Conservation (phyloP, 768 basidiomycete species). For the Lactarius hengduanensis region DNA sequence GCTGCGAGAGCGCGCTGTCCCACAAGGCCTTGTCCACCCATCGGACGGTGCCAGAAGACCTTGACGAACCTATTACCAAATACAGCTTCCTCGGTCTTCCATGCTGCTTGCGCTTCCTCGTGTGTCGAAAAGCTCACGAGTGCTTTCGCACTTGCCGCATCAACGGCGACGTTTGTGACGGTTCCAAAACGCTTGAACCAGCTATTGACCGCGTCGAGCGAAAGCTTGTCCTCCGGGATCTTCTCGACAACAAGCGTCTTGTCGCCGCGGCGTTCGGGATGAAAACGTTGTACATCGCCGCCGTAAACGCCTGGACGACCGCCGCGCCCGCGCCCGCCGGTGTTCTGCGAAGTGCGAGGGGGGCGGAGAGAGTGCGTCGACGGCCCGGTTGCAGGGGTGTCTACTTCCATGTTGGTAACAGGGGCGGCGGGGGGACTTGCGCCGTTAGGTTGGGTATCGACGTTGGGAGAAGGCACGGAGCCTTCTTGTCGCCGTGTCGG, state of each 20-base stretch:
- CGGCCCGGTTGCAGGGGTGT: conserved; percentile 40
- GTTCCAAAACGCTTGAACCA: conserved; percentile 94
- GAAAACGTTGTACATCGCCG: conserved; percentile 64
- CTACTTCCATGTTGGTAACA: conserved; percentile 26
- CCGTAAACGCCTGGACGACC: conserved; percentile 56
- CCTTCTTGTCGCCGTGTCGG: conserved; percentile 16
- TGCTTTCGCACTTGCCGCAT: conserved; percentile 70
- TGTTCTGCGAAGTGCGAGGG: conserved; percentile 12
- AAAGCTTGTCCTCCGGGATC: conserved; percentile 82
- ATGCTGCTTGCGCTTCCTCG: conserved; percentile 81
- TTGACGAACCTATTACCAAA: conserved; percentile 95
- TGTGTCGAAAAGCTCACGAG: conserved; percentile 85
- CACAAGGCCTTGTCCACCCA: conserved; percentile 84
- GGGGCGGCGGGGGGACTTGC: background rate
- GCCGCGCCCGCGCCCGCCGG: conserved; percentile 38
- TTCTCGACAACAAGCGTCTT: conserved; percentile 92
- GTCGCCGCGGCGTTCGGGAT: conserved; percentile 63
- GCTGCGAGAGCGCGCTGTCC: conserved; percentile 80
- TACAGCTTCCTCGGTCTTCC: conserved; percentile 93
- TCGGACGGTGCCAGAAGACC: conserved; percentile 91
- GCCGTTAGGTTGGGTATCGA: conserved; percentile 13
- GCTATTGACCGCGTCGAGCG: conserved; percentile 71
- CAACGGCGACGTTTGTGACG: conserved; percentile 90
- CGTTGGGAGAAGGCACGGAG: background rate
- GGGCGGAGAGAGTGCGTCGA: conserved; percentile 28